phyloP scores from a whole-genome alignment of 2,329 filamentous ascomycete species.

The Pseudogymnoascus destructans region DNA sequence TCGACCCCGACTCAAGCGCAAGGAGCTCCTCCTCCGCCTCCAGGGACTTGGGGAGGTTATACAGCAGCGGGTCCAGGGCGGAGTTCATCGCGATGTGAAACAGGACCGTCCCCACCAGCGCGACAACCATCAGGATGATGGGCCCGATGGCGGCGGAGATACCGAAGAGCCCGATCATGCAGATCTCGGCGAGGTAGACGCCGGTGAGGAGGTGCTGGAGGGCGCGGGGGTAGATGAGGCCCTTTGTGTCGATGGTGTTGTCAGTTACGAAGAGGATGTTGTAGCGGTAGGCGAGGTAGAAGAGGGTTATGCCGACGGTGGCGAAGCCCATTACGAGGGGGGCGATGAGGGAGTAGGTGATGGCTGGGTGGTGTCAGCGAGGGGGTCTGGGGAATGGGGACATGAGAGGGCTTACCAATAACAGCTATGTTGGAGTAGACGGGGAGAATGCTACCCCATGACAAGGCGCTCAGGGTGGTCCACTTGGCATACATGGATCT shows the following conservation, averaged over 20 bases:
- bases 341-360: conserved; percentile 77
- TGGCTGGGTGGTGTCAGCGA: conserved; percentile 37
- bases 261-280: conserved; percentile 82
- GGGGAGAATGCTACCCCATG: conserved; percentile 75
- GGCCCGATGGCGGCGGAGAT: conserved; percentile 55
- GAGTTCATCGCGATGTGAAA: conserved; percentile 62
- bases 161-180: conserved; percentile 73
- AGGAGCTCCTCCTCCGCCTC: conserved; percentile 41
- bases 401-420: conserved; percentile 44
- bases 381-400: neutral
- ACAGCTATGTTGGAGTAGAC: conserved; percentile 70
- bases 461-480: conserved; percentile 57
- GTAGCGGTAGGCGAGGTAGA: conserved; percentile 83
- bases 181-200: conserved; percentile 69
- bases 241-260: conserved; percentile 72
- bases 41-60: conserved; percentile 66
- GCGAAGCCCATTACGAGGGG: conserved; percentile 77
- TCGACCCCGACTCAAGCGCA: conserved; percentile 14
- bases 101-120: conserved; percentile 61
- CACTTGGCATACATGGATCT: conserved; percentile 69
- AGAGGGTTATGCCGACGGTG: conserved; percentile 61
- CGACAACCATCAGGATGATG: conserved; percentile 60
- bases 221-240: conserved; percentile 75
- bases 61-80: conserved; percentile 63
- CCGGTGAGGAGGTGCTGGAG: conserved; percentile 76